phyloP scores from a whole-genome alignment of 169 alveolate genomes.

The Plasmodium adleri region DNA sequence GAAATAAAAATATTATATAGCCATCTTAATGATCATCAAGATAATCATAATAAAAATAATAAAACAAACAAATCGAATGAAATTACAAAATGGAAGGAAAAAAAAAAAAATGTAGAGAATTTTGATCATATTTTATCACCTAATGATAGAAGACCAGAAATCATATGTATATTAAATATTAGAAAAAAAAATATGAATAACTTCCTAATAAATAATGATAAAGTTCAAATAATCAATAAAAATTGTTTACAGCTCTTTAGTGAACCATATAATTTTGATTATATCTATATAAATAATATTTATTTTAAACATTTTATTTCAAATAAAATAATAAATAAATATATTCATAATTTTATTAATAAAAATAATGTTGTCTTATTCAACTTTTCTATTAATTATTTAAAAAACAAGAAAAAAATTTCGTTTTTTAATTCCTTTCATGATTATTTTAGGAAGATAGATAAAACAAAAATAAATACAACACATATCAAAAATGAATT shows the following conservation, averaged over 20 bases:
- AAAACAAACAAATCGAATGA: neutral
- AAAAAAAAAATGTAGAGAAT: neutral
- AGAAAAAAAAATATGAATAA: constrained; percentile 37
- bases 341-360: constrained; percentile 11
- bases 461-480: constrained; percentile 6
- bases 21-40: neutral
- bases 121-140: neutral
- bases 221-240: constrained; percentile 13
- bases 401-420: constrained; percentile 24
- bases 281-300: constrained; percentile 42
- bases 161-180: constrained; percentile 24
- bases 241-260: constrained; percentile 9
- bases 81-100: neutral
- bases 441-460: constrained; percentile 18
- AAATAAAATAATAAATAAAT: constrained; percentile 6
- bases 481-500: neutral
- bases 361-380: constrained; percentile 32
- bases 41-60: neutral
- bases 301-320: constrained; percentile 31
- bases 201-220: constrained; percentile 15
- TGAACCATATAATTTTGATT: constrained; percentile 29
- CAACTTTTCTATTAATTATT: constrained; percentile 27
- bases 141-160: neutral
- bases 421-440: constrained; percentile 28
- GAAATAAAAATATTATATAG: constrained; percentile 13